These are phyloP conservation scores for Fusarium burgessii DNA, from an alignment of 2,329 filamentous ascomycete species.

Conservation along the genomic window DNA sequence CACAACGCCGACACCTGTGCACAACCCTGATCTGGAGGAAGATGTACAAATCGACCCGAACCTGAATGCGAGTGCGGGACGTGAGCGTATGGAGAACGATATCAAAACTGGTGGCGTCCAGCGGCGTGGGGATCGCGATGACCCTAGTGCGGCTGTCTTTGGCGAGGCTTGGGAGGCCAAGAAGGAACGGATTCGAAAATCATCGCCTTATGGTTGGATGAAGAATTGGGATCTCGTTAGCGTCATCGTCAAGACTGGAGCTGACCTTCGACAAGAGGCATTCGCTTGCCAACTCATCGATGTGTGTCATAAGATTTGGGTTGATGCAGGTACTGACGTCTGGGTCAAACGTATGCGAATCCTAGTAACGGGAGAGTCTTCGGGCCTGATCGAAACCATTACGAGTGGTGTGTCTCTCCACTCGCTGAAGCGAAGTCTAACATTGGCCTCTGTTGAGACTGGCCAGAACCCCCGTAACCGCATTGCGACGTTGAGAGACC, in stretches of 20 bases:
- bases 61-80: conserved; percentile 77
- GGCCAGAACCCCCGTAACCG: conserved; percentile 79
- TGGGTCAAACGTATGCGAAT: conserved; percentile 93
- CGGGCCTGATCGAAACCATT: conserved; percentile 87
- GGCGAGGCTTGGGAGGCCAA: conserved; percentile 89
- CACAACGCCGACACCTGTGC: conserved; percentile 56
- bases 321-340: conserved; percentile 79
- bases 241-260: conserved; percentile 89
- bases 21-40: conserved; percentile 66
- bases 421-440: conserved; percentile 84
- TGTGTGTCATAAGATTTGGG: conserved; percentile 85
- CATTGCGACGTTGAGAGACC: conserved; percentile 83
- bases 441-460: conserved; percentile 78
- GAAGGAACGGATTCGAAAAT: conserved; percentile 84
- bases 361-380: conserved; percentile 85
- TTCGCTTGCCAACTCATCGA: conserved; percentile 88
- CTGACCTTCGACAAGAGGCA: conserved; percentile 84
- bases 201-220: conserved; percentile 89
- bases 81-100: conserved; percentile 89
- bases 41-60: conserved; percentile 63
- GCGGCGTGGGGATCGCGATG: conserved; percentile 83
- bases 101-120: conserved; percentile 87
- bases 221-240: conserved; percentile 90
- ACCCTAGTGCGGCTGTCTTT: conserved; percentile 87
- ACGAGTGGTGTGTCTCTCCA: conserved; percentile 90